A percentile compares a stretch with the other conserved stretches of the same genome.
These are phyloP conservation scores for Elasticomyces elasticus DNA, from an alignment of 495 filamentous ascomycete species.

Conservation along the genomic window DNA sequence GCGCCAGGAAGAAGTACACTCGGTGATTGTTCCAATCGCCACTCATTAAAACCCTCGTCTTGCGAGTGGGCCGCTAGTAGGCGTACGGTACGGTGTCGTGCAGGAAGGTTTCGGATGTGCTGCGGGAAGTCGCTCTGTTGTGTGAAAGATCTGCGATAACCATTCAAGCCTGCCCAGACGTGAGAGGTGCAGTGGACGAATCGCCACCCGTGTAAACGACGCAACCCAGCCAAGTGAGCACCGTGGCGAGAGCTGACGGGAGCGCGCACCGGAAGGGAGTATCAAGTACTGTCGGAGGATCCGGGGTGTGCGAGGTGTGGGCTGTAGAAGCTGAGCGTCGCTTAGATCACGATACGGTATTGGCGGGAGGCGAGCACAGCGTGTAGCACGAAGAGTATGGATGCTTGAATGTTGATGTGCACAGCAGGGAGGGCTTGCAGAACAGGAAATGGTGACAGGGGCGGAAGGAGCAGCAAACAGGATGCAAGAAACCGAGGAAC, in stretches of 20 bases:
- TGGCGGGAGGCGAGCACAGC: slow-evolving; percentile 6
- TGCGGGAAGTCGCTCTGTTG: not conserved
- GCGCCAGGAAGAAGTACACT: not conserved
- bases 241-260: not conserved
- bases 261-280: not conserved
- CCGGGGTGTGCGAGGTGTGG: not conserved
- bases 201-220: not conserved
- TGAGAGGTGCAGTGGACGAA: not conserved
- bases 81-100: not conserved
- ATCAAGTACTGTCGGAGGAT: not conserved
- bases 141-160: not conserved
- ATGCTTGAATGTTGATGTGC: slow-evolving; percentile 6
- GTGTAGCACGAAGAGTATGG: slow-evolving; percentile 6
- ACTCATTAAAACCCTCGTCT: slow-evolving; percentile 2
- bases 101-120: not conserved
- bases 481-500: slow-evolving; percentile 8
- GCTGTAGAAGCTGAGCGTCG: not conserved
- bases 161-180: not conserved
- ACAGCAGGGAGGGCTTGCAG: not conserved
- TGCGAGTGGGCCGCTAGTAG: slow-evolving; percentile 7
- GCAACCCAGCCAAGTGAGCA: not conserved
- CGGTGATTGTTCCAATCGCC: slow-evolving; percentile 1
- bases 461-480: slow-evolving; percentile 9
- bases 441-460: not conserved
- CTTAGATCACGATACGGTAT: not conserved